phyloP scores from a whole-genome alignment of 169 alveolate genomes.

The Cryptosporidium baileyi region DNA sequence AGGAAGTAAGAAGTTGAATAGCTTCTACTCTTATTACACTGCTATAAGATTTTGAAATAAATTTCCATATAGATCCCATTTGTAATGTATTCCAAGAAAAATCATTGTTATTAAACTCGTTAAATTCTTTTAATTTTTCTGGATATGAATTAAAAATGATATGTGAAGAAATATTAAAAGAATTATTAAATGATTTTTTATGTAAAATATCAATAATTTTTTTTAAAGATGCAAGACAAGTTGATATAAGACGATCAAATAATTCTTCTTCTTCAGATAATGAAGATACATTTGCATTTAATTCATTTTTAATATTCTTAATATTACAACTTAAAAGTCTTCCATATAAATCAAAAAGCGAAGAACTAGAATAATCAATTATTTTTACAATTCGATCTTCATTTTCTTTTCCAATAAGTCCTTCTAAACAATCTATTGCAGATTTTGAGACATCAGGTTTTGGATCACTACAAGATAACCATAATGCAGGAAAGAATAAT shows the following conservation, averaged over 20 bases:
- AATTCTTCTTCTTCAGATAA: conserved; percentile 46
- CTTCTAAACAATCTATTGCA: conserved; percentile 4
- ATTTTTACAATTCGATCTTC: neutral
- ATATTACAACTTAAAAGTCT: conserved; percentile 23
- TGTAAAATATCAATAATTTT: neutral
- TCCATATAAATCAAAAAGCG: conserved; percentile 35
- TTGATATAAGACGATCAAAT: conserved; percentile 32
- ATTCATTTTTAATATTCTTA: conserved; percentile 29
- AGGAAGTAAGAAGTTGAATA: conserved; percentile 3
- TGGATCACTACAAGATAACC: conserved; percentile 59
- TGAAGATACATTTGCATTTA: conserved; percentile 36
- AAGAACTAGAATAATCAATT: neutral
- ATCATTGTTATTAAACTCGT: neutral
- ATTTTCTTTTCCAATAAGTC: neutral
- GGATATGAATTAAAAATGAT: conserved; percentile 3
- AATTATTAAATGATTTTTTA: neutral
- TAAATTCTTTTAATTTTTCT: neutral
- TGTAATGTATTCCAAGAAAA: neutral
- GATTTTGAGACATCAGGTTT: conserved; percentile 43
- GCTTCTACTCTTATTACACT: conserved; percentile 39
- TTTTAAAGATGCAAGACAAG: conserved; percentile 15
- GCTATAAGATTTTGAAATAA: conserved; percentile 21
- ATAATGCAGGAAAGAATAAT: conserved; percentile 48
- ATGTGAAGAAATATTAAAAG: neutral
- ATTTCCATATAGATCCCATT: conserved; percentile 34